phyloP scores from a whole-genome alignment of 139 green algal species.

The Coelastrella sp. region DNA sequence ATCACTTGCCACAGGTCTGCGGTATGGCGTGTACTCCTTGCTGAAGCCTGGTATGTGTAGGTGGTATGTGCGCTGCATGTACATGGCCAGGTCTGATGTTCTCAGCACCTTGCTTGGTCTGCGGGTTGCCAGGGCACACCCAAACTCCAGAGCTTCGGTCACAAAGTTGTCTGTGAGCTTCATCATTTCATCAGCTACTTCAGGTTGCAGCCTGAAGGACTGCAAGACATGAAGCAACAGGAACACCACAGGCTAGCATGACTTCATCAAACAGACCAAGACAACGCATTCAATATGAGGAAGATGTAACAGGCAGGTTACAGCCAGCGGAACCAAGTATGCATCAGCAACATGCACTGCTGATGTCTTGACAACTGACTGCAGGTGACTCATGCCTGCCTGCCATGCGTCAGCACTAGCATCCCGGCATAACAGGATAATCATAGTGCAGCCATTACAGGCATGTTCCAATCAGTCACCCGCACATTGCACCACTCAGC shows the following conservation, averaged over 20 bases:
- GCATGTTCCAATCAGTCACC: too few species aligned
- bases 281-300: too few species aligned
- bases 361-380: too few species aligned
- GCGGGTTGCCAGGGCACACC: background rate
- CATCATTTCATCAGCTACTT: constrained; percentile 12
- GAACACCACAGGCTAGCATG: background rate
- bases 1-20: constrained; percentile 52
- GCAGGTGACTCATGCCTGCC: too few species aligned
- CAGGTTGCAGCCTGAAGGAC: constrained; percentile 40
- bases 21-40: constrained; percentile 57
- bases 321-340: too few species aligned
- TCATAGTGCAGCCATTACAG: too few species aligned
- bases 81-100: constrained; percentile 40
- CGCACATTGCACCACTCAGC: too few species aligned
- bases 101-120: constrained; percentile 6
- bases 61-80: constrained; percentile 49
- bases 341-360: too few species aligned
- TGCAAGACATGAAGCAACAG: background rate
- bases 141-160: constrained; percentile 25
- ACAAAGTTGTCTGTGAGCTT: constrained; percentile 43
- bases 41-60: constrained; percentile 67
- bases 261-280: background rate
- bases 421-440: too few species aligned
- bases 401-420: too few species aligned
- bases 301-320: too few species aligned